Conservation (phyloP, 345 rosid genomes). For the Dovyalis caffra region DNA sequence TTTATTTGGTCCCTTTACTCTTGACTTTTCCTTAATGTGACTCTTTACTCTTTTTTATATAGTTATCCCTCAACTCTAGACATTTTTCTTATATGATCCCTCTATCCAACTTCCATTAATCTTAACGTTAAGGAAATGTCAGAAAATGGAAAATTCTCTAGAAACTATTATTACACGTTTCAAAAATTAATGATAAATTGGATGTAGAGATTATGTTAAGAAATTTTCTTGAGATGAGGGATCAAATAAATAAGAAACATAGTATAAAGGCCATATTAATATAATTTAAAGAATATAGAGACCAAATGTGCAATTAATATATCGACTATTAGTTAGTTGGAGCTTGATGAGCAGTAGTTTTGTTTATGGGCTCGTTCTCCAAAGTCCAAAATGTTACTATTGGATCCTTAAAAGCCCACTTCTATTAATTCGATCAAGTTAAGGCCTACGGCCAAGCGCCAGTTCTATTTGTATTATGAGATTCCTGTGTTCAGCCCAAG, state of each 20-base stretch:
- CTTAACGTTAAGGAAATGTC: not conserved
- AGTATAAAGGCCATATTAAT: not conserved
- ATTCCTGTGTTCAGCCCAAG: not conserved
- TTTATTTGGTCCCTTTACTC: not conserved
- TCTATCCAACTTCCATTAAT: not conserved
- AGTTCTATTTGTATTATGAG: not conserved
- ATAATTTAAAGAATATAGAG: not conserved
- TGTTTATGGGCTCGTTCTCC: not conserved
- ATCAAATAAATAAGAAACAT: rapidly evolving
- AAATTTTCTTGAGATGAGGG: not conserved
- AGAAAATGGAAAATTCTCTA: too few species aligned
- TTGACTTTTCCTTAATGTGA: not conserved
- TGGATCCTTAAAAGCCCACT: not conserved
- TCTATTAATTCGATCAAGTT: not conserved
- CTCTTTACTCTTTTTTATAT: not conserved
- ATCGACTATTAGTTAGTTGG: not conserved
- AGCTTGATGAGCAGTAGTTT: not conserved
- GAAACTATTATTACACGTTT: too few species aligned
- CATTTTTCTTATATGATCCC: not conserved
- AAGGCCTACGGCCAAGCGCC: not conserved
- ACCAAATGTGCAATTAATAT: not conserved
- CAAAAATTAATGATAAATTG: not conserved
- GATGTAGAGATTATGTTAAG: not conserved
- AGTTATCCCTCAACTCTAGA: not conserved
- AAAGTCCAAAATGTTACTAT: not conserved